Evolutionary conservation across 805 yeast genomes (phyloP).

Genomic region (Starmerella kuoi): DNA sequence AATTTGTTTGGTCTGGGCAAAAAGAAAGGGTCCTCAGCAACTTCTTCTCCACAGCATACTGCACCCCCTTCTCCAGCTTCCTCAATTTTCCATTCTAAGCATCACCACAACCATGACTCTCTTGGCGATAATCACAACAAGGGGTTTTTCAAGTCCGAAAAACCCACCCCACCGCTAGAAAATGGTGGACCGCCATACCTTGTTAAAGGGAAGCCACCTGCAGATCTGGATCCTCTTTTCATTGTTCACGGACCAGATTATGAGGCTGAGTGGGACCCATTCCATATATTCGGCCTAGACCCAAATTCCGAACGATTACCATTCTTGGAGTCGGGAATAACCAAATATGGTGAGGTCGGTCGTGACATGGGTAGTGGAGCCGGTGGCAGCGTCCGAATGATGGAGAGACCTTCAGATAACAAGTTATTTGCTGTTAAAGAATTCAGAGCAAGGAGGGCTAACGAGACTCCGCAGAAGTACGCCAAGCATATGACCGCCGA

Average conservation of each 20-base stretch:
- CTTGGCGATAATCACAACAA: background rate
- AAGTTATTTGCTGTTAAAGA: constrained; percentile 75
- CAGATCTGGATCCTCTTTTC: constrained; percentile 12
- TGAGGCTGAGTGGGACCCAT: constrained; percentile 21
- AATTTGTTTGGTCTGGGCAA: constrained; percentile 3
- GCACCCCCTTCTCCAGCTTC: background rate
- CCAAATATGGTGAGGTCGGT: constrained; percentile 66
- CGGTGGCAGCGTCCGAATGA: constrained; percentile 80
- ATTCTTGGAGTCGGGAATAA: constrained; percentile 34
- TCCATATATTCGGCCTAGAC: constrained; percentile 17
- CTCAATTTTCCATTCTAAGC: background rate
- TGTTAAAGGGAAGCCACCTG: background rate
- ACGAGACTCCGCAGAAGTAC: constrained; percentile 58
- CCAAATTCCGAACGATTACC: constrained; percentile 24
- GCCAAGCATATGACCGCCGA: constrained; percentile 70
- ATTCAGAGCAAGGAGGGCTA: constrained; percentile 52
- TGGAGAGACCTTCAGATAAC: constrained; percentile 48
- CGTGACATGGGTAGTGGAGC: constrained; percentile 81
- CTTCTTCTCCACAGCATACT: background rate
- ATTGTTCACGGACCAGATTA: constrained; percentile 18
- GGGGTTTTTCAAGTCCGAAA: background rate
- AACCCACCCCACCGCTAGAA: no score
- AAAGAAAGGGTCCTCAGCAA: background rate
- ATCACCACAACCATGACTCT: background rate
- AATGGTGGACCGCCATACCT: no score